Evolutionary conservation across 495 filamentous ascomycete genomes (phyloP).

Genomic region (Penicillium pancosmium): DNA sequence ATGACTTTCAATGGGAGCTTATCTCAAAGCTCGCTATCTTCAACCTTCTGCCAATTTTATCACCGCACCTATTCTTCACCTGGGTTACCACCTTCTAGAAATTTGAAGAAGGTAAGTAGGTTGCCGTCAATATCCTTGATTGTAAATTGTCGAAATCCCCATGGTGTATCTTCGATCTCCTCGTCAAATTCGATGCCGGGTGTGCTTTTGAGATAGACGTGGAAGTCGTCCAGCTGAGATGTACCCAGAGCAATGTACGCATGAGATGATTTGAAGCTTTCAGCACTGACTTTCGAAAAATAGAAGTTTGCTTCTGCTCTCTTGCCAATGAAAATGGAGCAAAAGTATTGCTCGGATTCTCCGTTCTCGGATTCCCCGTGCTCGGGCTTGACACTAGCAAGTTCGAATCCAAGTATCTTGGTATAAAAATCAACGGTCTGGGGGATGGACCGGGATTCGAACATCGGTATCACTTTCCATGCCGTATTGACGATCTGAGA

Average conservation of each 20-base stretch:
- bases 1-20: no score
- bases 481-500: conserved; percentile 5
- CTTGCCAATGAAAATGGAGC: conserved; percentile 14
- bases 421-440: conserved; percentile 11
- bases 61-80: conserved; percentile 9
- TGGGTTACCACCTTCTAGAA: conserved; percentile 15
- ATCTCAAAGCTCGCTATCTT: not conserved
- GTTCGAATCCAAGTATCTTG: conserved; percentile 12
- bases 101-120: conserved; percentile 14
- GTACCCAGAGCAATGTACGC: conserved; percentile 15
- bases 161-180: conserved; percentile 14
- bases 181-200: conserved; percentile 2
- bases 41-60: not conserved
- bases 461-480: conserved; percentile 18
- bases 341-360: conserved; percentile 6
- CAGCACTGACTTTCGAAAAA: conserved; percentile 4
- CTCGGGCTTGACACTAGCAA: conserved; percentile 12
- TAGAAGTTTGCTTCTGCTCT: conserved; percentile 14
- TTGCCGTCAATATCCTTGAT: conserved; percentile 14
- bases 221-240: conserved; percentile 8
- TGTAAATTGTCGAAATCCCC: conserved; percentile 15
- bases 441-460: conserved; percentile 8
- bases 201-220: not conserved
- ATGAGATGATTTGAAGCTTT: conserved; percentile 10
- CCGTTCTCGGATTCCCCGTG: not conserved